phyloP scores from a whole-genome alignment of 2,329 filamentous ascomycete genomes.

The Cytospora leucostoma region DNA sequence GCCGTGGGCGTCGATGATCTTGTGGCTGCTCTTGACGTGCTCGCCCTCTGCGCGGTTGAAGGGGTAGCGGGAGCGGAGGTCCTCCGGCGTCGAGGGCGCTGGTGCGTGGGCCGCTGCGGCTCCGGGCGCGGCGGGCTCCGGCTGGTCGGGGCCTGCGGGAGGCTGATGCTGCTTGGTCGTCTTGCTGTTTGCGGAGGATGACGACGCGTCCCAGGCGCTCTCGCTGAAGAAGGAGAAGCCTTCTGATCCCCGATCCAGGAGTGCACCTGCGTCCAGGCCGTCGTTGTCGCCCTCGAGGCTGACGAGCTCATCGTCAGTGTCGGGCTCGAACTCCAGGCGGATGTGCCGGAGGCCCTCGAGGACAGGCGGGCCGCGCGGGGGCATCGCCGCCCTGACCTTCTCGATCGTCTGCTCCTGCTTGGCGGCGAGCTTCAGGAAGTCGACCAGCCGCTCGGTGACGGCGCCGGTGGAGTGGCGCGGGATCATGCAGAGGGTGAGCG shows the following conservation, averaged over 20 bases:
- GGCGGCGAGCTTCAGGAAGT: constrained; percentile 50
- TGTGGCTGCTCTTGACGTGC: constrained; percentile 33
- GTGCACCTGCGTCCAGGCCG: constrained; percentile 44
- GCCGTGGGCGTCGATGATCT: constrained; percentile 34
- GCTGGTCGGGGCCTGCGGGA: constrained; percentile 18
- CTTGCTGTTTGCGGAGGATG: constrained; percentile 17
- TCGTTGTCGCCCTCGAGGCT: constrained; percentile 35
- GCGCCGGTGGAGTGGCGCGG: constrained; percentile 56
- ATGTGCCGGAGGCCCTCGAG: constrained; percentile 56
- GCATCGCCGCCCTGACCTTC: constrained; percentile 28
- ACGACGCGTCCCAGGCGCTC: constrained; percentile 32
- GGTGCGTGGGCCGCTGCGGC: not conserved
- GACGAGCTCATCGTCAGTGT: constrained; percentile 40
- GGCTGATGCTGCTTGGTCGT: constrained; percentile 1
- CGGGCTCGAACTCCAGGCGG: constrained; percentile 55
- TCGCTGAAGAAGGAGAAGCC: constrained; percentile 51
- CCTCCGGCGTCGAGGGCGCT: not conserved
- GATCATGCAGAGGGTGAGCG: constrained; percentile 55
- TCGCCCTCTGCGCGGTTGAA: constrained; percentile 18
- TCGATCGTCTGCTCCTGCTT: constrained; percentile 52
- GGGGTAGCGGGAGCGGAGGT: constrained; percentile 2
- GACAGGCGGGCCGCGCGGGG: constrained; percentile 43
- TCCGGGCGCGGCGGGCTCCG: not conserved
- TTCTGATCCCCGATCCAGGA: constrained; percentile 42
- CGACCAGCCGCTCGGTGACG: constrained; percentile 48